These are phyloP conservation scores for Evansstolkia leycettana DNA, from an alignment of 495 filamentous ascomycete species.

Conservation along the genomic window DNA sequence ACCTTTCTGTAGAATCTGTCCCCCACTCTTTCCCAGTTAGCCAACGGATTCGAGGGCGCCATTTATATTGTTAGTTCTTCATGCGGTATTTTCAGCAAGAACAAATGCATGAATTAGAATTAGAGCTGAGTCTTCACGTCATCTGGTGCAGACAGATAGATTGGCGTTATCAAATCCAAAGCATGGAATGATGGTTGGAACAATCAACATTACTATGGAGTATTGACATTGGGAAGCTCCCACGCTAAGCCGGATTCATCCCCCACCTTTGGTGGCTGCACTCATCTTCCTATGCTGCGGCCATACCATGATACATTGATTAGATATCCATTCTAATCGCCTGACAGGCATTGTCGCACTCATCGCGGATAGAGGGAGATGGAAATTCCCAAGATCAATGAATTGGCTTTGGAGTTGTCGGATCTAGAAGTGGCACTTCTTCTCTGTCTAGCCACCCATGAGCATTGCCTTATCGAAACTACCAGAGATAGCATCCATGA, in stretches of 20 bases:
- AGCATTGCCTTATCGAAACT: constrained; percentile 82
- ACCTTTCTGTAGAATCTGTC: constrained; percentile 90
- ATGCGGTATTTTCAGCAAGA: too few species aligned
- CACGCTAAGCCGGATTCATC: constrained; percentile 5
- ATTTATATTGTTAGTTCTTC: constrained; percentile 10
- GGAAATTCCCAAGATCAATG: constrained; percentile 47
- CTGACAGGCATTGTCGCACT: too few species aligned
- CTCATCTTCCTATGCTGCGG: too few species aligned
- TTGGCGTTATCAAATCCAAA: too few species aligned
- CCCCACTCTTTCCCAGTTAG: constrained; percentile 86
- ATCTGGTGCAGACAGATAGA: too few species aligned
- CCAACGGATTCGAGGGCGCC: constrained; percentile 52
- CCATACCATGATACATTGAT: too few species aligned
- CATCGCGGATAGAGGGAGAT: constrained; percentile 25
- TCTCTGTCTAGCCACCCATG: constrained; percentile 61
- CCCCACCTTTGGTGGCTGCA: background rate
- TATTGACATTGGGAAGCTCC: background rate
- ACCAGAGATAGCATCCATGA: constrained; percentile 46
- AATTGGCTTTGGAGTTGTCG: constrained; percentile 59
- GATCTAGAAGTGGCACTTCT: constrained; percentile 83
- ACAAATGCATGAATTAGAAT: too few species aligned
- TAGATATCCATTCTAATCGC: too few species aligned
- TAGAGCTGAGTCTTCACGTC: too few species aligned
- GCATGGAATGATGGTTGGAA: background rate
- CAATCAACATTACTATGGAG: too few species aligned